Conservation (phyloP, 805 yeast species). For the Hanseniaspora thailandica region DNA sequence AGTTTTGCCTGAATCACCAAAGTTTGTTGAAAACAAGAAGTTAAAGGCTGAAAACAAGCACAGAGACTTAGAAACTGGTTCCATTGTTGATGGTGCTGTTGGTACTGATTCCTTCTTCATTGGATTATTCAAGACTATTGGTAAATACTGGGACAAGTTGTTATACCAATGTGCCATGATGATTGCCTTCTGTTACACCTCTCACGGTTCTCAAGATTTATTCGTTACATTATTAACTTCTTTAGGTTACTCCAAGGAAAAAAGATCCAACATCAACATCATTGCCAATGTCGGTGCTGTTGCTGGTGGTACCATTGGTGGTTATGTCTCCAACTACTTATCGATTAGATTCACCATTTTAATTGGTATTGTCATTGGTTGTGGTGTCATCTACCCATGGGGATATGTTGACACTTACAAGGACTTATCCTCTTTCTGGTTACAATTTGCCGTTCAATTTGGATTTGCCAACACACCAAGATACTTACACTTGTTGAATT, state of each 20-base stretch:
- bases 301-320: conserved; percentile 49
- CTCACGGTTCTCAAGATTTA: conserved; percentile 67
- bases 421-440: conserved; percentile 49
- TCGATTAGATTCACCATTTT: conserved; percentile 55
- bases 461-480: conserved; percentile 60
- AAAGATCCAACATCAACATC: conserved; percentile 47
- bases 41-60: conserved; percentile 21
- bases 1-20: conserved; percentile 41
- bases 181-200: conserved; percentile 60
- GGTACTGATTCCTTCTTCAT: conserved; percentile 26
- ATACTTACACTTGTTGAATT: conserved; percentile 50
- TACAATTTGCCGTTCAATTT: conserved; percentile 56
- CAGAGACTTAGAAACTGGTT: conserved; percentile 21
- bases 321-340: conserved; percentile 52
- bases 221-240: conserved; percentile 50
- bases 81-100: neutral
- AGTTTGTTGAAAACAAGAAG: conserved; percentile 34
- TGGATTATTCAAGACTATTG: conserved; percentile 29
- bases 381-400: conserved; percentile 55
- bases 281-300: conserved; percentile 60
- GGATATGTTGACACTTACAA: conserved; percentile 36
- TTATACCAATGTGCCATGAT: conserved; percentile 46
- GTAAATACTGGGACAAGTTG: conserved; percentile 47
- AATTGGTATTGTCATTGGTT: conserved; percentile 43
- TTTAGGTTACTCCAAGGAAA: conserved; percentile 34